phyloP scores from a whole-genome alignment of 306 rosid species.

The Casuarina equisetifolia region DNA sequence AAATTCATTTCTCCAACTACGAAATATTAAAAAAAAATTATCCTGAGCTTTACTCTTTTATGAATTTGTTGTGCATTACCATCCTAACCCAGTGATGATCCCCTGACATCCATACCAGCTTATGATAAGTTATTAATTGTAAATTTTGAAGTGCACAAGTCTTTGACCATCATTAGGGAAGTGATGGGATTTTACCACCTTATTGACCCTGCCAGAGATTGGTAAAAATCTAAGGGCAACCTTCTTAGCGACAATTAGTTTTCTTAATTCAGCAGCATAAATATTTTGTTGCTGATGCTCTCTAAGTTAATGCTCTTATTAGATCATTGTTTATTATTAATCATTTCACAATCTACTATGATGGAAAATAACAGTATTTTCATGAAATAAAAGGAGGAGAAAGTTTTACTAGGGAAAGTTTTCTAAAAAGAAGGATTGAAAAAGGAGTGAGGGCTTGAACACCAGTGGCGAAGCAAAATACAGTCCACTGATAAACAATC shows the following conservation, averaged over 20 bases:
- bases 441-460: neutral
- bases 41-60: too few relatives aligned
- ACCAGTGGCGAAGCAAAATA: neutral
- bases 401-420: neutral
- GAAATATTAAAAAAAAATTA: too few relatives aligned
- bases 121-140: too few relatives aligned
- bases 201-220: neutral
- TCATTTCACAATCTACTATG: neutral
- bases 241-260: neutral
- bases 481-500: neutral
- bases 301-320: slow-evolving; percentile 1
- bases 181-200: neutral
- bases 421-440: neutral
- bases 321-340: neutral
- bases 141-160: too few relatives aligned
- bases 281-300: neutral
- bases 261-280: too few relatives aligned
- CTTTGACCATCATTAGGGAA: too few relatives aligned
- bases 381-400: neutral
- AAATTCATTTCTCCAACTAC: too few relatives aligned
- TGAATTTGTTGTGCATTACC: too few relatives aligned
- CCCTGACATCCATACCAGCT: too few relatives aligned
- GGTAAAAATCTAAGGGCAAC: neutral
- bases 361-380: neutral
- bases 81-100: too few relatives aligned